phyloP scores from a whole-genome alignment of 2,329 filamentous ascomycete species.

The Shiraia bambusicola region DNA sequence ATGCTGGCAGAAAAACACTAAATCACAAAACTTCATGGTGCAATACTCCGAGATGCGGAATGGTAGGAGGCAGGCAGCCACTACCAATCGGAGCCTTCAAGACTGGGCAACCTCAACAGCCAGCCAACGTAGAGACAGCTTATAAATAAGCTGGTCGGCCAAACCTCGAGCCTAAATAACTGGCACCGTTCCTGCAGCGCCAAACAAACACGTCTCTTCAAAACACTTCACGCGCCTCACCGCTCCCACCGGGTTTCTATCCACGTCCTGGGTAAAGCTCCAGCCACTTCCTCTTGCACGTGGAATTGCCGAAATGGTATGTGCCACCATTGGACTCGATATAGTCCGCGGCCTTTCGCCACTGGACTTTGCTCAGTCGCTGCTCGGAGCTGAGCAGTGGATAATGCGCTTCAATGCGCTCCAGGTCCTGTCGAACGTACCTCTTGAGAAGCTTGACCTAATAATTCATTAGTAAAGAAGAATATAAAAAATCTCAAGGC shows the following conservation, averaged over 20 bases:
- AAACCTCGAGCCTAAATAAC: no score
- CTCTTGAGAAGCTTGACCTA: constrained; percentile 30
- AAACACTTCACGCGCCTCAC: background rate
- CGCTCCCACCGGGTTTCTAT: background rate
- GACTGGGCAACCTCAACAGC: background rate
- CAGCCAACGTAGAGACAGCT: background rate
- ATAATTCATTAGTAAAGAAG: constrained; percentile 7
- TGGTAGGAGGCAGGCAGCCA: background rate
- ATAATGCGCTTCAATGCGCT: constrained; percentile 18
- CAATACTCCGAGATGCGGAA: constrained; percentile 3
- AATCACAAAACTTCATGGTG: background rate
- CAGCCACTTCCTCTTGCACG: constrained; percentile 64
- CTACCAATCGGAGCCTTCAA: background rate
- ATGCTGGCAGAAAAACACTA: background rate
- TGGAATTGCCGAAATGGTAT: constrained; percentile 62
- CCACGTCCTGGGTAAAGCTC: constrained; percentile 34
- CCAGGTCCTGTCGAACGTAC: constrained; percentile 24
- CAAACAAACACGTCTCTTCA: no score
- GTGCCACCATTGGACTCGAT: constrained; percentile 56
- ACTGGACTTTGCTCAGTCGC: constrained; percentile 52
- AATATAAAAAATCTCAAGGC: background rate
- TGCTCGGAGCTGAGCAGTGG: constrained; percentile 13
- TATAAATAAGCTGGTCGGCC: background rate
- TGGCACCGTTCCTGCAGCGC: no score
- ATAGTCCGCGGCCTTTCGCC: constrained; percentile 60